phyloP scores from a whole-genome alignment of 352 stramenopile species.

The Hyaloperonospora brassicae region DNA sequence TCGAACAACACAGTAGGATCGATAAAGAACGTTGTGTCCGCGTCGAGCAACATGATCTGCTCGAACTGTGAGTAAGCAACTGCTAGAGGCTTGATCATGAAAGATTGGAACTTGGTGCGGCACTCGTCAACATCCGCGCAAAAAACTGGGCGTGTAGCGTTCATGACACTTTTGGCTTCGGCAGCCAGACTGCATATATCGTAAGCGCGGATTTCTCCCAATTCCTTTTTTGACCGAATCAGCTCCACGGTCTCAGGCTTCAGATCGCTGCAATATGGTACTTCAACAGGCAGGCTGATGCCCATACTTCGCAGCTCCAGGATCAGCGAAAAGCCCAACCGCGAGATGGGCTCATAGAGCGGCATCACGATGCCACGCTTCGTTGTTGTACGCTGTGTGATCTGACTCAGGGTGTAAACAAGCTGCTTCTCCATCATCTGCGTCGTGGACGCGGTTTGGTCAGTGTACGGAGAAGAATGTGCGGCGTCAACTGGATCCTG shows the following conservation, averaged over 20 bases:
- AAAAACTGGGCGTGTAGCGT: constrained; percentile 35
- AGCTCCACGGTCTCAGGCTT: constrained; percentile 20
- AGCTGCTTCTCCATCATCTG: too few relatives aligned
- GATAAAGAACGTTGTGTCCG: constrained; percentile 54
- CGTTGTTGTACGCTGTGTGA: too few relatives aligned
- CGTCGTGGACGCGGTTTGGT: too few relatives aligned
- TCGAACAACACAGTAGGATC: constrained; percentile 23
- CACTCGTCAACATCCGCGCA: constrained; percentile 40
- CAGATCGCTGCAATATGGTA: too few relatives aligned
- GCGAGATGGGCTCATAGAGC: too few relatives aligned
- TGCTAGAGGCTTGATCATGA: constrained; percentile 55
- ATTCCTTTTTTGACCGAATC: constrained; percentile 29
- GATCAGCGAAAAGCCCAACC: too few relatives aligned
- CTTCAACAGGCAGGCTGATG: too few relatives aligned
- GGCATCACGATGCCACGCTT: too few relatives aligned
- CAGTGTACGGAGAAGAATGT: too few relatives aligned
- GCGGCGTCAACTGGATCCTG: too few relatives aligned
- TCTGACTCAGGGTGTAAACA: too few relatives aligned
- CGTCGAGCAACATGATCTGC: constrained; percentile 66
- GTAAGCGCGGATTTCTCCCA: constrained; percentile 44
- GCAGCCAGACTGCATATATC: constrained; percentile 48
- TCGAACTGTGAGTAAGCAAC: constrained; percentile 62
- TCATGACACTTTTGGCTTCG: constrained; percentile 16
- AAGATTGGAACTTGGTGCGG: constrained; percentile 35
- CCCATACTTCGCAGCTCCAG: too few relatives aligned